Base-by-base conservation (phyloP, 768 basidiomycete genomes). In the Boletus pseudopeckii region DNA sequence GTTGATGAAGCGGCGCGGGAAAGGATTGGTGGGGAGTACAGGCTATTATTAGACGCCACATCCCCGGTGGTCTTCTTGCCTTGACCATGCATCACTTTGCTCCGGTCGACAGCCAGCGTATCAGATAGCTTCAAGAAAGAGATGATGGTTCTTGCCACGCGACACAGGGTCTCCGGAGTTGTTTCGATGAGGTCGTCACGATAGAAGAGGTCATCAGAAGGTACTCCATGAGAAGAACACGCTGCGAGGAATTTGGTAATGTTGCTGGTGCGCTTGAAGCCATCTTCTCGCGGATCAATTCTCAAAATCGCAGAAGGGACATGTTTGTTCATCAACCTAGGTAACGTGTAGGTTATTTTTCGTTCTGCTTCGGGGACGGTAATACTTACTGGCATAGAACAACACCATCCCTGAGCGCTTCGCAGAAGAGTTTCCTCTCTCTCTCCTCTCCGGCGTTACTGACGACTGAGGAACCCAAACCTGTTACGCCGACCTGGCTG, bases 371-470 rank as follows among this genome's bases (percentile, higher is more conserved):
- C 52, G 38, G 48, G 43, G 52, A 59, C 26, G 53, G 40, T 38
- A 48, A 57, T 34, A 84, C 92, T 74, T 65, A 95, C 93, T 90
- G 86, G 83, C 93, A 94, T 22, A 96, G 78, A 20, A 95, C 81
- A 68, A 85, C 88, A 1, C 93, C 93, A 72, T 96, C 93, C 61
- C 83, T 73, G 51, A 95, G 66, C 0, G 88, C 84, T 50, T 93
- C 90, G 33, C 77, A 75, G 63, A 94, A 96, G 32, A 82, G 68
- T 49, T 76, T 78, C 57, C 86, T 74, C 70, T 94, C 90, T 63
- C 85, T 77, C 58, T 92, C 90, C 71, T 89, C 90, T 34, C 85
- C 85, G 28, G 76, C 74, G 22, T 75, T 72, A 59, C 77, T 76
- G 17, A 77, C 55, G 20, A 78, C 74, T 39, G 64, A 68, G 15